Base-by-base conservation (phyloP, 306 rosid species). In the Heteromeles arbutifolia region DNA sequence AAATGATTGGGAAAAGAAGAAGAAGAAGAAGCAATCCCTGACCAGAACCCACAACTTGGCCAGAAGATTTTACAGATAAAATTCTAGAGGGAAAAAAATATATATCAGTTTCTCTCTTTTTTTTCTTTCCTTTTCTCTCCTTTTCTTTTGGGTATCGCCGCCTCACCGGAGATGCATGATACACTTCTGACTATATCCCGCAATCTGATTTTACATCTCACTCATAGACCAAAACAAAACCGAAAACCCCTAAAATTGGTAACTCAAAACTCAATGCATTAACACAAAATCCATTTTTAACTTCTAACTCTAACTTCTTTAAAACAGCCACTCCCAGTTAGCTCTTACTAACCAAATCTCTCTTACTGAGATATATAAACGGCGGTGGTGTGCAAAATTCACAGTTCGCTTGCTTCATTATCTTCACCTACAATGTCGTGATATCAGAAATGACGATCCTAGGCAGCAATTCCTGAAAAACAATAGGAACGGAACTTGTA, bases 201-300 rank as follows among this genome's bases (percentile, higher is more conserved):
- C 92, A 90, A 95, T 87, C 92, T 89, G 97, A 89, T 92, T 95
- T 89, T 92, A 95, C 97, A 91, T 90, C 96, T 90, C 97, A 94
- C 97, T 95, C 97, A 83, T 82, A 89, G 84, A 84, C 85, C 87
- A 62, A 82, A 87, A 83, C 58, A 74, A 82, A 87, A 83, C 67
- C 72, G 76, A 79, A 87, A 84, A 88, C 58, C 70, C 70, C 84
- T 88, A 82, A 86, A 91, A 78, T 48, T 37, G 66, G 81, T 77
- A 84, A 87, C 90, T 86, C 84, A 82, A 89, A 89, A 92, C 93
- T 89, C 90, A 90, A 89, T 61, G 78, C 93, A 92, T 85, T 80
- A 80, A 85, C 96, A 90, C 86, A 84, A 84, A 87, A 87, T 86
- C 88, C 93, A 92, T 80, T 77, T 85, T 82, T 15, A 84, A 85